Evolutionary conservation across 176 grass and related monocot genomes (phyloP), one percentile per base, ranked within the genome.

Genomic region (Pontederia crassipes): DNA sequence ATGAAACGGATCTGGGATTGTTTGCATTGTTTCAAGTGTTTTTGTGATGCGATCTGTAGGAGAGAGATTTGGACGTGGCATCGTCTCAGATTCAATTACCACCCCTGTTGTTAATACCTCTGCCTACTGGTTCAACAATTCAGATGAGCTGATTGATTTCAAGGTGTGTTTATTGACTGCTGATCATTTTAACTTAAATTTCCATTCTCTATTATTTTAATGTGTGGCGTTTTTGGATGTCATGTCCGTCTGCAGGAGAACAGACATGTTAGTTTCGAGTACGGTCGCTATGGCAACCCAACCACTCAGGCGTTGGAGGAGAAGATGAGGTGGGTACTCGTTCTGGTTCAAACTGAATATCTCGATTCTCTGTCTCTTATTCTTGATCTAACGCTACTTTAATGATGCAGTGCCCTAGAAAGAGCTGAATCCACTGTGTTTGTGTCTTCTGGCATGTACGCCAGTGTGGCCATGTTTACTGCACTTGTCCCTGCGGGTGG

Each of bases 41-140:
- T 12, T 24, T 51, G 47, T 48, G 9, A 49, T 48, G 49, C 32
- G 46, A 62, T 54, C 17, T 47, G 46, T 55, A 98, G 93, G 93
- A 81, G 87, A 98, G 81, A 98, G 93, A 89, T 78, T 74, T 46
- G 93, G 93, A 35, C 86, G 93, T 73, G 83, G 79, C 74, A 88
- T 92, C 78, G 74, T 64, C 65, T 92, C 93, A 9, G 87, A 98
- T 66, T 78, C 84, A 12, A 98, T 98, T 78, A 98, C 93, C 73
- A 98, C 93, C 26, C 93, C 84, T 14, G 81, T 88, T 62, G 87
- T 98, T 52, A 97, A 98, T 61, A 98, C 93, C 12, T 98, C 93
- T 45, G 93, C 93, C 62, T 92, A 88, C 74, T 98, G 93, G 84
- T 98, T 98, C 73, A 88, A 83, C 50, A 98, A 88, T 73, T 86